Base-by-base conservation (phyloP, 2,329 filamentous ascomycete genomes). In the Fusarium camptoceras region DNA sequence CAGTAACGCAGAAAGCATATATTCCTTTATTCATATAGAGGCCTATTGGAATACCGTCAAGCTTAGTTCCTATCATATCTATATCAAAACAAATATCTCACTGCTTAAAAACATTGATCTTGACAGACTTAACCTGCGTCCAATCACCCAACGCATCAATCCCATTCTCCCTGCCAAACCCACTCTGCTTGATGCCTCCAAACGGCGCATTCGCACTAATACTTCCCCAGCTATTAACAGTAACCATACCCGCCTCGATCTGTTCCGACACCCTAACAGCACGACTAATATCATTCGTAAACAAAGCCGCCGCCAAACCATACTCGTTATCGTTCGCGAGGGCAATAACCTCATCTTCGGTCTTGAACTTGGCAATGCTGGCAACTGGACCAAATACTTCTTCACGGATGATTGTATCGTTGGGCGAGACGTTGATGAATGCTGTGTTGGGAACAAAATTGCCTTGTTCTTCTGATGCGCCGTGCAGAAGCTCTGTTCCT, bases 221-320 rank as follows among this genome's bases (percentile, higher is more conserved):
- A 20, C 67, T 69, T 20, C 75, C 76, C 66, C 74, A 76, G 0
- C 69, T 68, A 73, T 91, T 90, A 30, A 90, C 85, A 50, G 88
- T 89, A 3, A 92, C 85, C 88, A 91, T 91, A 7, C 90, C 90
- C 0, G 89, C 86, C 68, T 92, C 87, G 41, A 92, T 57, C 24
- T 55, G n/a, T 4, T 73, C 71, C 1, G 71, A 60, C 3, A 73
- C 66, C 1, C 69, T 59, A 9, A 72, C 55, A 4, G 63, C 68
- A 3, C 62, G 79, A 2, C 78, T 80, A 4, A 86, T 61, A 64
- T 90, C 85, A 4, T 78, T 79, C 7, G 82, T 86, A 78, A 87
- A 90, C 0, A 90, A 82, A 0, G 48, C 56, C 8, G 64, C 64
- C 2, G 68, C 60, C 9, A 72, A n/a, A 1, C 69, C 69, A 18